Evolutionary conservation across 2,329 filamentous ascomycete genomes (phyloP).

Genomic region (Hypoxylon sp.): DNA sequence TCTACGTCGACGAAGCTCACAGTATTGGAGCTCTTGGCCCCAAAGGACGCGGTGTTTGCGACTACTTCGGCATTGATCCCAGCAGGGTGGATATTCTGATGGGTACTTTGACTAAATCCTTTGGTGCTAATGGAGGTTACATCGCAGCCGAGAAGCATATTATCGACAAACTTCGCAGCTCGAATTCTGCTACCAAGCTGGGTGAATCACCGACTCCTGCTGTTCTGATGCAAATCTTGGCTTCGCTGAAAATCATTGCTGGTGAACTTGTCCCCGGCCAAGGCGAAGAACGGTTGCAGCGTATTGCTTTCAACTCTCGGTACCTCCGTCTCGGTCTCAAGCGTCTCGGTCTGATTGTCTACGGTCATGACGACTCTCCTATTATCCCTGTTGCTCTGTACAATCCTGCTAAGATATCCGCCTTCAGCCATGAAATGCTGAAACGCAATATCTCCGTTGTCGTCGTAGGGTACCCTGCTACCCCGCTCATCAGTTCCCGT

Average conservation of each 20-base stretch:
- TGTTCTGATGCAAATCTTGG: conserved; percentile 91
- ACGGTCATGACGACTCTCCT: conserved; percentile 96
- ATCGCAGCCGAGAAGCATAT: conserved; percentile 90
- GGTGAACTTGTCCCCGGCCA: conserved; percentile 91
- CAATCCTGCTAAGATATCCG: conserved; percentile 98
- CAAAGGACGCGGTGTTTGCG: conserved; percentile 90
- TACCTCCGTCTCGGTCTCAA: conserved; percentile 98
- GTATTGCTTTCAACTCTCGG: conserved; percentile 97
- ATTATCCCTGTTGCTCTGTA: conserved; percentile 96
- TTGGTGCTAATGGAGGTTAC: conserved; percentile 97
- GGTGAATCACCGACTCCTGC: conserved; percentile 91
- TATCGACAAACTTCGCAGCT: conserved; percentile 89
- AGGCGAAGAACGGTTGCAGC: conserved; percentile 94
- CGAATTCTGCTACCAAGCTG: conserved; percentile 88
- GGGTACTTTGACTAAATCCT: conserved; percentile 98
- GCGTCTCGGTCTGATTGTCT: conserved; percentile 95
- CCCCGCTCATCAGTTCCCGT: conserved; percentile 92
- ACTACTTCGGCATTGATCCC: conserved; percentile 95
- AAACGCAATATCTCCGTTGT: conserved; percentile 98
- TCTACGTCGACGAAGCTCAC: conserved; percentile 97
- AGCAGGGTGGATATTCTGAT: conserved; percentile 93
- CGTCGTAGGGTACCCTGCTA: conserved; percentile 96
- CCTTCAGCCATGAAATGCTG: conserved; percentile 98
- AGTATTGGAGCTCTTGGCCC: conserved; percentile 94
- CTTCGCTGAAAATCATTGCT: conserved; percentile 87